These are phyloP conservation scores for Alternaria viburni DNA, from an alignment of 2,329 filamentous ascomycete species.

Conservation along the genomic window DNA sequence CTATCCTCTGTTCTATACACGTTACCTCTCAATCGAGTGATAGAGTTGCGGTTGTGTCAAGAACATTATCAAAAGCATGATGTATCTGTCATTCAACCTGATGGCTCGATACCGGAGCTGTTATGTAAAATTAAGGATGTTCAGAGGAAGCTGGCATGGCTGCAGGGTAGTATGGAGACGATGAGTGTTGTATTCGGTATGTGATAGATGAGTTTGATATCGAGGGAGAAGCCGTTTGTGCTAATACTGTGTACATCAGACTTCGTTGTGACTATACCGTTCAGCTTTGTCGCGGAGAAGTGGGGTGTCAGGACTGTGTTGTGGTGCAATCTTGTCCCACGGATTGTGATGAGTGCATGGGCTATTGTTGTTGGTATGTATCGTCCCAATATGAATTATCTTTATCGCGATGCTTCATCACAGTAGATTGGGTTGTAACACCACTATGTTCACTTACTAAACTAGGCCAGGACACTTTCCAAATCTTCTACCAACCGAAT, in stretches of 20 bases:
- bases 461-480: conserved; percentile 29
- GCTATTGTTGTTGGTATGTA: conserved; percentile 39
- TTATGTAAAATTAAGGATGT: conserved; percentile 62
- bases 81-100: conserved; percentile 41
- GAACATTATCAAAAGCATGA: conserved; percentile 57
- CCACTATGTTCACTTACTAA: neutral
- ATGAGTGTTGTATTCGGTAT: conserved; percentile 45
- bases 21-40: conserved; percentile 47
- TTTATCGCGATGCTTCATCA: neutral
- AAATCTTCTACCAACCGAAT: conserved; percentile 34
- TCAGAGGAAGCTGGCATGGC: conserved; percentile 59
- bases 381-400: neutral
- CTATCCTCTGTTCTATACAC: conserved; percentile 43
- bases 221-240: neutral
- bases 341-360: conserved; percentile 39
- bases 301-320: conserved; percentile 38
- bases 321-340: conserved; percentile 42
- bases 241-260: conserved; percentile 21
- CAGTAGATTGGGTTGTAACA: neutral
- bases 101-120: conserved; percentile 57
- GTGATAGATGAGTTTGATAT: conserved; percentile 10
- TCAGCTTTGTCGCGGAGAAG: conserved; percentile 43
- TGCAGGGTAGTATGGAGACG: conserved; percentile 56
- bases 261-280: conserved; percentile 44
- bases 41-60: conserved; percentile 52